Base-by-base conservation (phyloP, 2,329 filamentous ascomycete genomes). In the Samsoniella hepiali region DNA sequence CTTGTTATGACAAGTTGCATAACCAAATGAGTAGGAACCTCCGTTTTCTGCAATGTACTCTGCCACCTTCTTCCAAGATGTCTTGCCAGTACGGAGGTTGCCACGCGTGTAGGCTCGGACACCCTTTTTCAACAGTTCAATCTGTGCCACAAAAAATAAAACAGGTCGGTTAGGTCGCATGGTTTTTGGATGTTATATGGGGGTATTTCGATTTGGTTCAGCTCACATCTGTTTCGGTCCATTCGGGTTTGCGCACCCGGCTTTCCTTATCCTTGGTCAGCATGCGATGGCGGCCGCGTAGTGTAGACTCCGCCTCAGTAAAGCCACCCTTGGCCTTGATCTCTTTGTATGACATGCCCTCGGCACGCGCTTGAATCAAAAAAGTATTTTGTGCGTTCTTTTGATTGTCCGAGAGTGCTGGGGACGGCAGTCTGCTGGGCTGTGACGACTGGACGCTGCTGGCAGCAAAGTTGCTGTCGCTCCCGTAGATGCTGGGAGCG, bases 231-330 rank as follows among this genome's bases (percentile, higher is more conserved):
- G 77, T 74, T 0, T 78, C 76, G 1, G 73, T 79, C 89, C 89
- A 93, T 63, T 81, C 74, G 0, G 90, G 89, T 72, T 84, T 87
- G 8, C 90, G 80, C 3, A 90, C 83, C 6, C 90, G 79, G 63
- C 85, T 80, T 40, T 82, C 78, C 68, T 85, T 85, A 13, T 76
- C 74, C 76, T 91, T 91, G 8, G 85, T 90, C 68, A 91, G 73
- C 2, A 82, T 85, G 5, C 90, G 80, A 68, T 84, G 86, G 0
- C 89, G 82, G 0, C 90, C 90, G 15, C 90, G 82, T 44, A 93
- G 78, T 0, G 90, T 93, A 11, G 88, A 90, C 74, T 91, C 89
- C 1, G 88, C 86, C 68, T 90, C 87, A 0, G 72, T 74, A 66
- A 88, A 88, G 1, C 78, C 75, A 15, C 87, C 84, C 22, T 75